Evolutionary conservation across 148 eudicot genomes (phyloP), one percentile per base, ranked within the genome.

Genomic region (Polygonum aviculare): DNA sequence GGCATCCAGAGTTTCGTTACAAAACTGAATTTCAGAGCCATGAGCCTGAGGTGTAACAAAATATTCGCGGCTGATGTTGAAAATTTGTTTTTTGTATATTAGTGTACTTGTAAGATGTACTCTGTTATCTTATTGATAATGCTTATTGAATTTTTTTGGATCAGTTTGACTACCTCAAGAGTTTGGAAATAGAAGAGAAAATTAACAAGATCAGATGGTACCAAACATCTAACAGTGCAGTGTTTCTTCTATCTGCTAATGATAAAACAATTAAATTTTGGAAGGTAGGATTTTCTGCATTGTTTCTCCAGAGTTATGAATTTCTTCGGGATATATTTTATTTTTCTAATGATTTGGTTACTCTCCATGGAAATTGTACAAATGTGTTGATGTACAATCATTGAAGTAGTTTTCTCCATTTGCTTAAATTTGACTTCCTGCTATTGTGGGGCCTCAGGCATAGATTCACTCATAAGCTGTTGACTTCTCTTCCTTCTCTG

Each of bases 21-120:
- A 95, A 95, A 84, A 95, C 99, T 14, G 99, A 95, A 84, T 95
- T 95, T 77, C 99, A 95, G 85, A 95, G 99, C 79, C 99, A 95
- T 76, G 99, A 95, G 79, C 99, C 99, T 77, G 99, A 95, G 99
- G 99, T 95, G 47, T 41, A 83, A 69, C 69, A 18, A 41, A 3
- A 50, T 70, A 16, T 18, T 39, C 12, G 47, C 71, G 75, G 52
- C 45, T 41, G 77, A 60, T 77, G 72, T 38, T 77, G 65, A 62
- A 54, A 11, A 72, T 36, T 38, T 67, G n/a, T 12, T 38, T 14
- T 14, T 8, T 38, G 44, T 67, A 15, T 67, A 38, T 67, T 67
- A 15, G 44, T 67, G 44, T 67, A 14, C 10, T 67, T 67, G 72
- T 35, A 67, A 14, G 44, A 44, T 67, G 69, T 41, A 7, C 39